A percentile compares a stretch with the other conserved stretches of the same genome.
phyloP scores from a whole-genome alignment of 345 rosid species.

The Boechera divaricarpa region DNA sequence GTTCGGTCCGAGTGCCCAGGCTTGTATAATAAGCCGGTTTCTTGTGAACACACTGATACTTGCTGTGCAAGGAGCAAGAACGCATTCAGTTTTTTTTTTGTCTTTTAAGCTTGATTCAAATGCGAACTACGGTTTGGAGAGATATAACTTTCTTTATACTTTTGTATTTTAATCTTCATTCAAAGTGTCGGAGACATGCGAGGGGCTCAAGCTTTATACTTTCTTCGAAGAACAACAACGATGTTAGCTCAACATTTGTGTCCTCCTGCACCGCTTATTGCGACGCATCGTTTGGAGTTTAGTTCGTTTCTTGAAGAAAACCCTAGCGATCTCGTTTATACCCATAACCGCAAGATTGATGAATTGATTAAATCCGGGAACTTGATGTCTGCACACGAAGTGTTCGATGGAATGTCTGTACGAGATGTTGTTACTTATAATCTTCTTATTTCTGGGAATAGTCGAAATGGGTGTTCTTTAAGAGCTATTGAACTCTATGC shows the following conservation, averaged over 20 bases:
- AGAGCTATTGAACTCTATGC: conserved; percentile 54
- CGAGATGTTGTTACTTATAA: conserved; percentile 73
- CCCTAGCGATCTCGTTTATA: conserved; percentile 47
- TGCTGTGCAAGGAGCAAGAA: conserved; percentile 31
- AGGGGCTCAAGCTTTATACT: conserved; percentile 39
- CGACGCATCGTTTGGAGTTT: conserved; percentile 29
- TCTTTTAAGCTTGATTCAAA: neutral
- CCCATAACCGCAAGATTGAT: conserved; percentile 52
- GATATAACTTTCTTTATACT: neutral
- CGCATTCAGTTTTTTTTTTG: neutral
- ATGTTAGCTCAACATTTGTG: conserved; percentile 38
- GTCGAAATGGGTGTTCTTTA: conserved; percentile 47
- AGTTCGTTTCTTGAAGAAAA: conserved; percentile 45
- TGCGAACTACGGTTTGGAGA: conserved; percentile 3
- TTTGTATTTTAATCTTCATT: neutral
- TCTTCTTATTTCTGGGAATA: conserved; percentile 64
- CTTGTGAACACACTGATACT: conserved; percentile 25
- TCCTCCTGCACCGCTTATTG: conserved; percentile 34
- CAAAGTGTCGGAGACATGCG: conserved; percentile 48
- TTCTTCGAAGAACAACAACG: conserved; percentile 47
- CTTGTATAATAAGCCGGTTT: neutral
- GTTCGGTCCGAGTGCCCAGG: neutral
- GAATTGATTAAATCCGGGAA: conserved; percentile 50
- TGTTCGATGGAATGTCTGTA: conserved; percentile 64
- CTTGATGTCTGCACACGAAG: conserved; percentile 49